phyloP scores from a whole-genome alignment of 1,284 basidiomycete genomes.

The Fomitopsis palustris region DNA sequence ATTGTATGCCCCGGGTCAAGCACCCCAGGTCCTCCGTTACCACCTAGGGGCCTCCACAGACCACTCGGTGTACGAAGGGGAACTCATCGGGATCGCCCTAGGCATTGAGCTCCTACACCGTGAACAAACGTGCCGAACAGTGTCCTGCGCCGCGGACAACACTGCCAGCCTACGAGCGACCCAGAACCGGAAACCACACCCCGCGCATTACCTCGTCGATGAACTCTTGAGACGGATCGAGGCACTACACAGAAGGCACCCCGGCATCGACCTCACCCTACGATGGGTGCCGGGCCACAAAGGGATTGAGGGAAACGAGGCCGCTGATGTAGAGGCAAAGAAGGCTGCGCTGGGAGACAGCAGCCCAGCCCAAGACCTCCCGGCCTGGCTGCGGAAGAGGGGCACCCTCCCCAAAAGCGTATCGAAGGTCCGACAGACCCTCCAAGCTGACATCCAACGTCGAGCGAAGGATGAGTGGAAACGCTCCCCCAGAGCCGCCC shows the following conservation, averaged over 20 bases:
- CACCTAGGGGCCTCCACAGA: conserved; percentile 19
- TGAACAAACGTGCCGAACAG: neutral
- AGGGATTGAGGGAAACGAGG: conserved; percentile 18
- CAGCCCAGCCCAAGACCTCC: conserved; percentile 3
- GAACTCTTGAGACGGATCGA: conserved; percentile 3
- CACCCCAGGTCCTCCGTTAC: conserved; percentile 8
- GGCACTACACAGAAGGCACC: neutral
- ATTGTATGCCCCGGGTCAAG: neutral
- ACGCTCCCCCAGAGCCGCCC: neutral
- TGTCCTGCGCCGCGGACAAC: conserved; percentile 12
- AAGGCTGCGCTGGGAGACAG: conserved; percentile 12
- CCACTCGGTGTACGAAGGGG: conserved; percentile 31
- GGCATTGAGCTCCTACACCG: conserved; percentile 7
- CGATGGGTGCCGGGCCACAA: conserved; percentile 18
- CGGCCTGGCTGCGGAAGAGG: neutral
- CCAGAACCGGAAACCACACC: neutral
- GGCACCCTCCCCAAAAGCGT: neutral
- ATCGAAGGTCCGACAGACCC: neutral
- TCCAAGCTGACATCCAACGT: neutral
- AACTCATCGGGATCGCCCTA: conserved; percentile 22
- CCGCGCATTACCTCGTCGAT: conserved; percentile 13
- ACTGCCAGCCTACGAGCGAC: conserved; percentile 7
- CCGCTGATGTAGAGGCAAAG: conserved; percentile 15
- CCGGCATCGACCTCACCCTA: conserved; percentile 6
- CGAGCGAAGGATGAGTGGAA: neutral